These are phyloP conservation scores for Geotrichum candidum DNA, from an alignment of 1,139 yeast species.

Conservation along the genomic window DNA sequence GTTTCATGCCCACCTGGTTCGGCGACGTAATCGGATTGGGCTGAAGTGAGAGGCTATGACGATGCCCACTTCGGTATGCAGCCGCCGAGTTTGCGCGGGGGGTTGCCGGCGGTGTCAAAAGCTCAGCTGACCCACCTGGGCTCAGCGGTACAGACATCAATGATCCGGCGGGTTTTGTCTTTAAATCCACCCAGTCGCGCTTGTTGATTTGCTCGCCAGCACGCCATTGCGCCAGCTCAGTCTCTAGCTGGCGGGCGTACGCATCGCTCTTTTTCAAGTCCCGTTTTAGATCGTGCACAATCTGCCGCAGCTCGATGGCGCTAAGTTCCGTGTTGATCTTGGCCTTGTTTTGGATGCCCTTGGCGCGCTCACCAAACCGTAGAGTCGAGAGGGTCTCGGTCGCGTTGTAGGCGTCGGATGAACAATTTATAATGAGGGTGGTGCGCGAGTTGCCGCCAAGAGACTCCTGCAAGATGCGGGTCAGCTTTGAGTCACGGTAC, in stretches of 20 bases:
- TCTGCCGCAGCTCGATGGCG: slow-evolving; percentile 46
- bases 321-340: slow-evolving; percentile 66
- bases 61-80: neutral
- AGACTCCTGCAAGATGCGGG: slow-evolving; percentile 77
- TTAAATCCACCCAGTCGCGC: neutral
- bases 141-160: neutral
- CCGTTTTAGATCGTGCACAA: slow-evolving; percentile 3
- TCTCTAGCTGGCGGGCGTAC: slow-evolving; percentile 46
- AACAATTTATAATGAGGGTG: slow-evolving; percentile 69
- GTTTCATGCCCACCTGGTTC: neutral
- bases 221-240: slow-evolving; percentile 50
- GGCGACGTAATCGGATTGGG: neutral
- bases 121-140: neutral
- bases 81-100: neutral
- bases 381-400: slow-evolving; percentile 71
- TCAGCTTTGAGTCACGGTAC: slow-evolving; percentile 76
- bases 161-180: neutral
- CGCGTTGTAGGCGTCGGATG: slow-evolving; percentile 58
- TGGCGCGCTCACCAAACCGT: slow-evolving; percentile 76
- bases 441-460: slow-evolving; percentile 86
- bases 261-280: slow-evolving; percentile 46
- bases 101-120: neutral
- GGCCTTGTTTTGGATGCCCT: slow-evolving; percentile 61
- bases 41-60: neutral
- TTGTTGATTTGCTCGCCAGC: slow-evolving; percentile 33